These are phyloP conservation scores for Omphalotus guepiniiformis DNA, from an alignment of 768 basidiomycete genomes.

Conservation along the genomic window DNA sequence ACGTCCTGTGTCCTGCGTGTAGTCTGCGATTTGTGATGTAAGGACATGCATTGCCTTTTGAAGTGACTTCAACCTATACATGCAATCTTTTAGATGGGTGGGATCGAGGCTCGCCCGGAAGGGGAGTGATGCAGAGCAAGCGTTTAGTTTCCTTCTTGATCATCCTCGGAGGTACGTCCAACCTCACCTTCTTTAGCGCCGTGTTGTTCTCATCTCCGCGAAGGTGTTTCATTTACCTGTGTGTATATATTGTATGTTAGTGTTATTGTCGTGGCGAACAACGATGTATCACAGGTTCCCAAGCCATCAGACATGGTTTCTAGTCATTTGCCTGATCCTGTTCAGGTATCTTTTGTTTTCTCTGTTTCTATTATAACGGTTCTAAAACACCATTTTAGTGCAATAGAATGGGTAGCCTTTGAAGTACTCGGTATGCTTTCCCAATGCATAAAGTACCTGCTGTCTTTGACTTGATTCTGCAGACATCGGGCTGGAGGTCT, in stretches of 20 bases:
- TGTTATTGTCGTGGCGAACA: no score
- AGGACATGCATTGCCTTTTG: constrained; percentile 13
- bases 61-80: background rate
- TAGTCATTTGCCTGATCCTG: constrained; percentile 47
- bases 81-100: constrained; percentile 46
- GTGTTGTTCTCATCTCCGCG: background rate
- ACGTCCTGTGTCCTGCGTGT: no score
- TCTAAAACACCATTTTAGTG: constrained; percentile 29
- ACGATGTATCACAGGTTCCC: constrained; percentile 42
- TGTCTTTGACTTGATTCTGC: background rate
- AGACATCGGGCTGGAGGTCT: constrained; percentile 40
- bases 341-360: constrained; percentile 44
- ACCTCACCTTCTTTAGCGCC: background rate
- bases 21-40: no score
- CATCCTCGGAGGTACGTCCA: constrained; percentile 60
- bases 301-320: constrained; percentile 73
- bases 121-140: constrained; percentile 43
- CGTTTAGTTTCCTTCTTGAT: constrained; percentile 69
- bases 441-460: background rate
- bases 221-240: constrained; percentile 64
- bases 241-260: constrained; percentile 8
- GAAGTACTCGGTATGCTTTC: constrained; percentile 46
- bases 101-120: constrained; percentile 43
- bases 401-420: constrained; percentile 69
- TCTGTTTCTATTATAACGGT: background rate